Base-by-base conservation (phyloP, 352 stramenopile species). In the Globisporangium middletonii region DNA sequence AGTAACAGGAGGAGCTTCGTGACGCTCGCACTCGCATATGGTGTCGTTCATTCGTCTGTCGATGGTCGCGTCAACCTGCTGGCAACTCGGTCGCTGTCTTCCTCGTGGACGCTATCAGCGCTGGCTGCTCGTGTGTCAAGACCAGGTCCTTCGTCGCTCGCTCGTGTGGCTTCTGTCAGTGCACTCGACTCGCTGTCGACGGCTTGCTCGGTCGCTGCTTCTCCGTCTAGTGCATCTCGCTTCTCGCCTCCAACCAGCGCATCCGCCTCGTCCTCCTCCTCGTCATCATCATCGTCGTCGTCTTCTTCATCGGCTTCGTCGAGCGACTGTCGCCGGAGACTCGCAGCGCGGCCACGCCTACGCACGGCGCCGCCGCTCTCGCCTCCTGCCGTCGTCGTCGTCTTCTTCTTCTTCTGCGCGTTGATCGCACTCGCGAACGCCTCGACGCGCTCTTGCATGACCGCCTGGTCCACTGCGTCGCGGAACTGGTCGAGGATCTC, bases 371-470 rank as follows among this genome's bases (percentile, higher is more conserved):
- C 27, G 6, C 4, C 38, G 42, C 15, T 37, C 23, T 16, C n/a
- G 27, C 19, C 15, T 18, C 23, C 23, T 23, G 23, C 23, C 23
- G 23, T 23, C 23, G 23, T 0, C 23, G 6, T 7, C 1, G 42
- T 16, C 26, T 16, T 50, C 28, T 47, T 62, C 49, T 57, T 57
- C 27, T 62, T 56, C 28, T 62, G 56, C 2, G 64, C 66, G 38
- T 73, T 79, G 59, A 88, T 83, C 0, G 72, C 79, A 49, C 65
- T 75, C 18, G 74, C 69, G 42, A 89, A 89, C 8, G 68, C 72
- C 41, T 87, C 79, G 41, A 87, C 63, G 3, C 79, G 74, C 19
- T 89, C 71, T 65, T 87, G 72, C 48, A 79, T 64, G 0, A 87
- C 44, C 0, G 73, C 76, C 35, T 85, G 71, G 55, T 91, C 80